phyloP scores from a whole-genome alignment of 2,329 filamentous ascomycete species.

The Mycocentrospora acerina region DNA sequence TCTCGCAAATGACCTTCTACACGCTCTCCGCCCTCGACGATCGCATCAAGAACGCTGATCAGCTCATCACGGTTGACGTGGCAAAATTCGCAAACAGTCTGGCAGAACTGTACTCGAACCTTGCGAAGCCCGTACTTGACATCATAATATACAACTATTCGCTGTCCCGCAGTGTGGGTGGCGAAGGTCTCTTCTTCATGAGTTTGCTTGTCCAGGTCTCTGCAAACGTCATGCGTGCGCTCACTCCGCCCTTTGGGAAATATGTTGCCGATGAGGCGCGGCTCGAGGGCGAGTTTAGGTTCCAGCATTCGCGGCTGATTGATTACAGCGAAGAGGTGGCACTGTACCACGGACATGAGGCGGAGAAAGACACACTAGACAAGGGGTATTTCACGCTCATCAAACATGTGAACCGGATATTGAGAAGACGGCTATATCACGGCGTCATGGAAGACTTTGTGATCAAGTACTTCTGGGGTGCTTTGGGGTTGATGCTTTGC shows the following conservation, averaged over 20 bases:
- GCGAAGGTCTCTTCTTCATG: conserved; percentile 95
- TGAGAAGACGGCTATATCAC: conserved; percentile 88
- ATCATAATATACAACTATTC: conserved; percentile 98
- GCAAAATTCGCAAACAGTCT: conserved; percentile 94
- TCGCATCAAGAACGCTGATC: conserved; percentile 97
- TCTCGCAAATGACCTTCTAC: conserved; percentile 98
- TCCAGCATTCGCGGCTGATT: conserved; percentile 90
- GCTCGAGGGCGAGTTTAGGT: conserved; percentile 93
- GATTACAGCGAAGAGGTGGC: conserved; percentile 96
- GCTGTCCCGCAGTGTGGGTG: conserved; percentile 90
- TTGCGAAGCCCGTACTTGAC: conserved; percentile 91
- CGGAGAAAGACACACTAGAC: conserved; percentile 93
- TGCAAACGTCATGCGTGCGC: conserved; percentile 85
- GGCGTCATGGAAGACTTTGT: conserved; percentile 99
- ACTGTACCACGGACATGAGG: conserved; percentile 86
- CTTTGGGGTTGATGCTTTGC: conserved; percentile 85
- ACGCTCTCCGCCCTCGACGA: conserved; percentile 93
- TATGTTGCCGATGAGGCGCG: conserved; percentile 96
- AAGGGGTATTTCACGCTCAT: conserved; percentile 99
- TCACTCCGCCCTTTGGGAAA: conserved; percentile 95
- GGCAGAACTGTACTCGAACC: conserved; percentile 92
- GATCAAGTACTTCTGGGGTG: conserved; percentile 99
- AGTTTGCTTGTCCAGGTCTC: conserved; percentile 89
- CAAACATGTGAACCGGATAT: conserved; percentile 96
- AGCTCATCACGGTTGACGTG: conserved; percentile 95